Percentiles rank a stretch among this genome's conserved stretches.
Evolutionary conservation across 192 early-diverging fungal species (phyloP).

Genomic region (Backusella sp.): DNA sequence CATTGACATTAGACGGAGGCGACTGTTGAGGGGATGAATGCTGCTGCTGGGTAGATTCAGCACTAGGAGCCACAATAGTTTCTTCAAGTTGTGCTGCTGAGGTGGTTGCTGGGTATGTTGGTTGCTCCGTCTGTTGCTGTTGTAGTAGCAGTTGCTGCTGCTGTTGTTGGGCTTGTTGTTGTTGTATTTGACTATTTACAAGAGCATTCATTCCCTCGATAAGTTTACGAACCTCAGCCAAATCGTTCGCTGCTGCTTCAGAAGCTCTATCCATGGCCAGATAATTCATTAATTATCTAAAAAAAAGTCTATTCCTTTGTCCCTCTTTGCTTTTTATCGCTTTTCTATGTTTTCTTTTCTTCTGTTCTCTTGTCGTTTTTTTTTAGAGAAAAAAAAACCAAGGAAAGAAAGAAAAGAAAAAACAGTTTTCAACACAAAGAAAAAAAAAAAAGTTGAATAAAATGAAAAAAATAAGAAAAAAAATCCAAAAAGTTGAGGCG

Average conservation of each 20-base stretch:
- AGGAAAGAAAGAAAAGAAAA: no score
- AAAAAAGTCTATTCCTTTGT: neutral
- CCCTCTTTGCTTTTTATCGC: neutral
- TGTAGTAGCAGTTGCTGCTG: conserved; percentile 8
- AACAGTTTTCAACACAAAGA: no score
- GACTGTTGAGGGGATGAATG: conserved; percentile 15
- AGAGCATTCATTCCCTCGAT: conserved; percentile 39
- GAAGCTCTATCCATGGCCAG: conserved; percentile 20
- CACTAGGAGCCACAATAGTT: neutral
- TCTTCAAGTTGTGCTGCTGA: neutral
- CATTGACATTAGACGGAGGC: neutral
- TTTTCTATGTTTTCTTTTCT: neutral
- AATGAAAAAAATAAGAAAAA: no score
- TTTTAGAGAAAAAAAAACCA: neutral
- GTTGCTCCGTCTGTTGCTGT: neutral
- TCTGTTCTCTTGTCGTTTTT: neutral
- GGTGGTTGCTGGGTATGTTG: neutral
- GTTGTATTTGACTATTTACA: conserved; percentile 27
- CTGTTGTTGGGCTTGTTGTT: conserved; percentile 19
- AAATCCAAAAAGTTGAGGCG: neutral
- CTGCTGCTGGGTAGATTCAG: neutral
- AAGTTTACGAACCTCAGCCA: conserved; percentile 39
- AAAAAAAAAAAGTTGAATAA: no score
- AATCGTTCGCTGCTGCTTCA: conserved; percentile 30
- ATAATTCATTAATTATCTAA: neutral